A percentile compares a stretch with the other conserved stretches of the same genome.
These are phyloP conservation scores for Bipolaris bicolor DNA, from an alignment of 2,329 filamentous ascomycete species.

Conservation along the genomic window DNA sequence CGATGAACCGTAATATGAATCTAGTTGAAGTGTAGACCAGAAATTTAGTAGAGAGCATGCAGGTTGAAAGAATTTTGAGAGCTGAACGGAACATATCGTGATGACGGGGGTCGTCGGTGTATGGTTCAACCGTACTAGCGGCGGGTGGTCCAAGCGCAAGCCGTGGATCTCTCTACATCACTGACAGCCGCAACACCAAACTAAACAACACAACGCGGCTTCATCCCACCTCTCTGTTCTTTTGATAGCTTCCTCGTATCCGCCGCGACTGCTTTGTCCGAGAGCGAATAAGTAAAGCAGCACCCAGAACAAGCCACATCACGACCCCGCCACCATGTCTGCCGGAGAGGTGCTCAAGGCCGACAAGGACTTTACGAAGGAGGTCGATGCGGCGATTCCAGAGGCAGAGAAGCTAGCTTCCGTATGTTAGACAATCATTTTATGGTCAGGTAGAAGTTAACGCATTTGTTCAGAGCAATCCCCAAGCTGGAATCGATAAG, in stretches of 20 bases:
- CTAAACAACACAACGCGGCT: conserved; percentile 20
- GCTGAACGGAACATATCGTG: neutral
- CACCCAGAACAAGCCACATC: conserved; percentile 8
- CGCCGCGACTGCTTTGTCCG: conserved; percentile 1
- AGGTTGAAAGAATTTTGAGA: neutral
- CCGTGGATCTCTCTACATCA: conserved; percentile 25
- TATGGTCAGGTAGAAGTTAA: conserved; percentile 28
- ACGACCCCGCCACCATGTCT: conserved; percentile 66
- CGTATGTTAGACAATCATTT: conserved; percentile 58
- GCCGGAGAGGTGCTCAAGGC: conserved; percentile 81
- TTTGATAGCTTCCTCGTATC: neutral
- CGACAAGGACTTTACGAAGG: conserved; percentile 98
- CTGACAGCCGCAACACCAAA: conserved; percentile 24
- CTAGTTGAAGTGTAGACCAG: neutral
- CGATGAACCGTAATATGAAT: neutral
- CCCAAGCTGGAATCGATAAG: conserved; percentile 91
- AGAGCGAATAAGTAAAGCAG: neutral
- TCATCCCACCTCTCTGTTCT: conserved; percentile 8
- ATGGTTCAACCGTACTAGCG: conserved; percentile 18
- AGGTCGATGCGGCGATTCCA: conserved; percentile 88
- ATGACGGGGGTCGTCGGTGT: conserved; percentile 12
- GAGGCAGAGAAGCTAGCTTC: conserved; percentile 89
- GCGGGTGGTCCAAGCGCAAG: conserved; percentile 15
- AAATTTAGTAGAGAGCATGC: neutral
- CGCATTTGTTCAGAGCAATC: conserved; percentile 64